Evolutionary conservation across 2,329 filamentous ascomycete genomes (phyloP).

Genomic region (Acrocalymma vagum): DNA sequence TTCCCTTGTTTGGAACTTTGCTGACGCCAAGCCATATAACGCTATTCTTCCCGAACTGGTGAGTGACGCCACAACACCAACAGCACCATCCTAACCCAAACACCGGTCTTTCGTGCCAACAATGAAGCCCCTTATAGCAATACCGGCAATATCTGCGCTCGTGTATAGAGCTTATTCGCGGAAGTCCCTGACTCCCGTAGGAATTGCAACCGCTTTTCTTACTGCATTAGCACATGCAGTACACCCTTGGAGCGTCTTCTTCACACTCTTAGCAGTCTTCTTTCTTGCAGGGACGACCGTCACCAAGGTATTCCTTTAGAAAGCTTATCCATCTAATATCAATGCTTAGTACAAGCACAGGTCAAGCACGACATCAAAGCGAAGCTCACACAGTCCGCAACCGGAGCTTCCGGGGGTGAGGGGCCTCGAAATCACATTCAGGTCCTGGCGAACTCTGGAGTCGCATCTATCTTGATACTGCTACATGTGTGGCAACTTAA

Average conservation of each 20-base stretch:
- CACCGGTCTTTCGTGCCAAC: conserved; percentile 14
- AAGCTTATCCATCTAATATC: background rate
- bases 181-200: conserved; percentile 76
- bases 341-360: conserved; percentile 50
- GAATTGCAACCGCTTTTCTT: conserved; percentile 74
- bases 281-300: conserved; percentile 85
- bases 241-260: conserved; percentile 96
- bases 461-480: conserved; percentile 73
- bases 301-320: conserved; percentile 70
- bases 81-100: conserved; percentile 9
- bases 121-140: conserved; percentile 41
- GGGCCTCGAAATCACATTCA: conserved; percentile 85
- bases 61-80: conserved; percentile 20
- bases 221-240: conserved; percentile 84
- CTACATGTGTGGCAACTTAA: conserved; percentile 58
- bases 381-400: conserved; percentile 78
- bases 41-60: no score
- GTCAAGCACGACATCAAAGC: conserved; percentile 90
- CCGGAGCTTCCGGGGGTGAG: conserved; percentile 78
- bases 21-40: no score
- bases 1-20: no score
- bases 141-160: conserved; percentile 45
- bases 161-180: conserved; percentile 50
- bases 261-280: conserved; percentile 82
- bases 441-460: conserved; percentile 87